A percentile compares a stretch with the other conserved stretches of the same genome.
These are phyloP conservation scores for Mixia osmundae DNA, from an alignment of 1,284 basidiomycete species.

Conservation along the genomic window DNA sequence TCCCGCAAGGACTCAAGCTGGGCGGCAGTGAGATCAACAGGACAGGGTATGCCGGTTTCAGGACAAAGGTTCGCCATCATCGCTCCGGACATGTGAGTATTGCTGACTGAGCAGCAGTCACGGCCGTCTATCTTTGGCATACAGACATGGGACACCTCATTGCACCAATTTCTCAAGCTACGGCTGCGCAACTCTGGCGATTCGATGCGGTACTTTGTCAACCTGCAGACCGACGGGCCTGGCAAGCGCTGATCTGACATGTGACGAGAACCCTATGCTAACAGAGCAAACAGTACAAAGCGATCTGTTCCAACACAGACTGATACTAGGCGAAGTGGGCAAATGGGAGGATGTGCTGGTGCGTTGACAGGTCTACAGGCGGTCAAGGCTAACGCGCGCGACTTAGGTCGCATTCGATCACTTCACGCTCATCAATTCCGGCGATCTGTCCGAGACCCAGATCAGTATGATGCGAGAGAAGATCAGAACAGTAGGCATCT, in stretches of 20 bases:
- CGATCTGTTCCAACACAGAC: slow-evolving; percentile 70
- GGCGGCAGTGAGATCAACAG: slow-evolving; percentile 22
- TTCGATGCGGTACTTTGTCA: slow-evolving; percentile 42
- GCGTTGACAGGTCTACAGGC: slow-evolving; percentile 21
- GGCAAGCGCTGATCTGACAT: slow-evolving; percentile 9
- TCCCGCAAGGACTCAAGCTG: slow-evolving; percentile 36
- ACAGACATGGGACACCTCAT: slow-evolving; percentile 50
- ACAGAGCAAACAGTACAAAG: slow-evolving; percentile 28
- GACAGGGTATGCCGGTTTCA: slow-evolving; percentile 60
- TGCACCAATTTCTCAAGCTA: slow-evolving; percentile 50
- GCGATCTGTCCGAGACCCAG: slow-evolving; percentile 38
- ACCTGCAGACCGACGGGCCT: slow-evolving; percentile 56
- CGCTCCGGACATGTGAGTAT: not conserved
- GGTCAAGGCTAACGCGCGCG: not conserved
- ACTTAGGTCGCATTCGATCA: slow-evolving; percentile 48
- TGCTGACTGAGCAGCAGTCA: slow-evolving; percentile 13
- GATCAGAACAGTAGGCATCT: slow-evolving; percentile 57
- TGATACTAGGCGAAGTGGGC: slow-evolving; percentile 48
- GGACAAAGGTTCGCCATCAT: slow-evolving; percentile 35
- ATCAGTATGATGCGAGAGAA: slow-evolving; percentile 50
- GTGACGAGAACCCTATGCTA: too few species aligned
- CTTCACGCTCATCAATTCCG: slow-evolving; percentile 62
- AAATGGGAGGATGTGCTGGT: slow-evolving; percentile 68
- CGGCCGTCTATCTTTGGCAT: slow-evolving; percentile 49
- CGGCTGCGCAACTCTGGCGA: slow-evolving; percentile 46